Conservation (phyloP, 108 stramenopile genomes). For the Mayamaea pseudoterrestris region DNA sequence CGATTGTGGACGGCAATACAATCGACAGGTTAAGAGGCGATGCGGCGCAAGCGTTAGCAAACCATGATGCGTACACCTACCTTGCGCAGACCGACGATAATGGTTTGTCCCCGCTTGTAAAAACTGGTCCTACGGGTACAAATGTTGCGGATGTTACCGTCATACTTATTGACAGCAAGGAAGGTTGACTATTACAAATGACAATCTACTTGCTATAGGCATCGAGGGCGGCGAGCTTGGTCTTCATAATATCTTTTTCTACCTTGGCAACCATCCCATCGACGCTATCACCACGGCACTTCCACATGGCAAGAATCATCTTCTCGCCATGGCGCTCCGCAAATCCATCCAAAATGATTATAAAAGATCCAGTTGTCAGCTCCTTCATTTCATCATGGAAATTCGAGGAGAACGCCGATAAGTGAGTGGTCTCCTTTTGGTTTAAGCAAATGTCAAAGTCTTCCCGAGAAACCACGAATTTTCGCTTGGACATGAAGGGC, state of each 20-base stretch:
- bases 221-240: constrained; percentile 26
- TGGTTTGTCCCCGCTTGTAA: constrained; percentile 5
- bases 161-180: constrained; percentile 26
- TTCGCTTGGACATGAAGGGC: constrained; percentile 72
- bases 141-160: constrained; percentile 82
- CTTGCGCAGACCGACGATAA: constrained; percentile 16
- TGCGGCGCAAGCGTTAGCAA: constrained; percentile 40
- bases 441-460: constrained; percentile 59
- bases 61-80: constrained; percentile 60
- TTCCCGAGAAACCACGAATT: constrained; percentile 33
- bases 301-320: constrained; percentile 67
- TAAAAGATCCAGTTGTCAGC: constrained; percentile 56
- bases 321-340: constrained; percentile 60
- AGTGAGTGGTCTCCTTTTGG: constrained; percentile 14
- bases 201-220: too few species aligned
- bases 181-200: background rate
- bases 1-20: constrained; percentile 64
- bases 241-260: constrained; percentile 60
- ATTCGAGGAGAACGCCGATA: constrained; percentile 35
- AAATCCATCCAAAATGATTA: constrained; percentile 57
- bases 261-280: constrained; percentile 67
- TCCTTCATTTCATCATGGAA: constrained; percentile 28
- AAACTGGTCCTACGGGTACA: constrained; percentile 75
- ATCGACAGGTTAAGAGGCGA: constrained; percentile 15
- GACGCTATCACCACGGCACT: constrained; percentile 38